phyloP scores from a whole-genome alignment of 1,284 basidiomycete genomes.

The Sporisorium graminicola region DNA sequence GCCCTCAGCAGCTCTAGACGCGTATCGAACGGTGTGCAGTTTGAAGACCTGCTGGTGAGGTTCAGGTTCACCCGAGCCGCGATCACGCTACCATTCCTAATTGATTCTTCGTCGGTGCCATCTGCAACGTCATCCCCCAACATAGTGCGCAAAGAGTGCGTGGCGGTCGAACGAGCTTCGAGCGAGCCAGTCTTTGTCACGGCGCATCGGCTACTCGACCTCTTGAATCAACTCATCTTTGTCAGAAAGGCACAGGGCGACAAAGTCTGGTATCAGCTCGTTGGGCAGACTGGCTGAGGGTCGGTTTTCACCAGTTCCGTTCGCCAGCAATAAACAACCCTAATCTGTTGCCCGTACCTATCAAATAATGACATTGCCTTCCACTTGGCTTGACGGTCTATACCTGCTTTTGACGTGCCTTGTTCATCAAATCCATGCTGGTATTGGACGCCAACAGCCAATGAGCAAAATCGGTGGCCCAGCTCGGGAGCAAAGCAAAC shows the following conservation, averaged over 20 bases:
- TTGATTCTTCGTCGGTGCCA: slow-evolving; percentile 10
- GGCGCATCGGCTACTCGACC: slow-evolving; percentile 24
- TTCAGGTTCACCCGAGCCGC: slow-evolving; percentile 36
- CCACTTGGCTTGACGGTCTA: neutral
- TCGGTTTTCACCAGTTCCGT: no score
- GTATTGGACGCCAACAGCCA: slow-evolving; percentile 41
- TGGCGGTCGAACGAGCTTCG: slow-evolving; percentile 11
- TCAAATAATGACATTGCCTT: neutral
- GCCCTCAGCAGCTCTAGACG: neutral
- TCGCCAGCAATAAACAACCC: no score
- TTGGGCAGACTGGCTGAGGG: slow-evolving; percentile 22
- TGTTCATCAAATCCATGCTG: slow-evolving; percentile 40
- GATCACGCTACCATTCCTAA: slow-evolving; percentile 28
- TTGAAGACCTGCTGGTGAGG: slow-evolving; percentile 31
- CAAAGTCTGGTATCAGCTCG: slow-evolving; percentile 34
- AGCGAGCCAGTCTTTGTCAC: slow-evolving; percentile 39
- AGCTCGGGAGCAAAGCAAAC: slow-evolving; percentile 51
- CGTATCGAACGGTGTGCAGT: slow-evolving; percentile 17
- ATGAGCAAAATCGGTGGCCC: slow-evolving; percentile 40
- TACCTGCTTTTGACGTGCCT: slow-evolving; percentile 20
- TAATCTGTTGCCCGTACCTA: no score
- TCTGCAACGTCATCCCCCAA: slow-evolving; percentile 3
- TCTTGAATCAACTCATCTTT: slow-evolving; percentile 21
- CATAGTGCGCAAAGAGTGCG: slow-evolving; percentile 32
- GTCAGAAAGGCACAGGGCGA: slow-evolving; percentile 24